Conservation (phyloP, 768 basidiomycete genomes). For the Pisolithus albus region DNA sequence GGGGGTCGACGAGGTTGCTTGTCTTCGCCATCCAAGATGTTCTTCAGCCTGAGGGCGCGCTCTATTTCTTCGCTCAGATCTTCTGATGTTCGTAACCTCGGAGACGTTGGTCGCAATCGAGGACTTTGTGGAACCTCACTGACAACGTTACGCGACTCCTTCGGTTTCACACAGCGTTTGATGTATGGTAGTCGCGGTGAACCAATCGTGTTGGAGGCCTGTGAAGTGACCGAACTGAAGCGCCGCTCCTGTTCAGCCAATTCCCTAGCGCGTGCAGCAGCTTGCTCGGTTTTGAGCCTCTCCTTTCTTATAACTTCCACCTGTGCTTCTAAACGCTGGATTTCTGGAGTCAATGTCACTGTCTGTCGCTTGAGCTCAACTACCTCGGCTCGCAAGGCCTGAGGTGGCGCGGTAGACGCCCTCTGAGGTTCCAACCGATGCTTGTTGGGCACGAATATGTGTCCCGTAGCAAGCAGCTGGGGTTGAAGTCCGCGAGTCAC, state of each 20-base stretch:
- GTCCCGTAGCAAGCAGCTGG: constrained; percentile 51
- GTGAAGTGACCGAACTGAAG: not conserved
- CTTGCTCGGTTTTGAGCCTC: constrained; percentile 3
- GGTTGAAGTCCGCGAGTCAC: constrained; percentile 49
- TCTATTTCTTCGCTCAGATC: not conserved
- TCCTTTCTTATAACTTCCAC: constrained; percentile 9
- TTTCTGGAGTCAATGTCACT: constrained; percentile 18
- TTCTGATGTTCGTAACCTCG: not conserved
- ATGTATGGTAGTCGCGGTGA: constrained; percentile 7
- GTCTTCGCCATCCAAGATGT: constrained; percentile 37
- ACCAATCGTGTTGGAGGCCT: constrained; percentile 7
- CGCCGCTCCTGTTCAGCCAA: not conserved
- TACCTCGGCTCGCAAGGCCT: constrained; percentile 37
- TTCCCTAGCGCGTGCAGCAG: not conserved
- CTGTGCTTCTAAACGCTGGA: constrained; percentile 22
- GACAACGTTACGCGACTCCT: not conserved
- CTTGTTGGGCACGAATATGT: constrained; percentile 40
- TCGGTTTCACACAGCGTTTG: not conserved
- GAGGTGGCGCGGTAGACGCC: constrained; percentile 41
- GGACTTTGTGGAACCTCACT: not conserved
- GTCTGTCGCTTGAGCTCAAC: constrained; percentile 32
- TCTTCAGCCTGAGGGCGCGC: constrained; percentile 28
- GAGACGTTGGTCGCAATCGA: not conserved
- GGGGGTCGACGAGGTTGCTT: constrained; percentile 28
- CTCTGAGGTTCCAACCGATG: constrained; percentile 20